Evolutionary conservation across 768 basidiomycete genomes (phyloP), one percentile per base, ranked within the genome.

Genomic region (Boletus pseudopeckii): DNA sequence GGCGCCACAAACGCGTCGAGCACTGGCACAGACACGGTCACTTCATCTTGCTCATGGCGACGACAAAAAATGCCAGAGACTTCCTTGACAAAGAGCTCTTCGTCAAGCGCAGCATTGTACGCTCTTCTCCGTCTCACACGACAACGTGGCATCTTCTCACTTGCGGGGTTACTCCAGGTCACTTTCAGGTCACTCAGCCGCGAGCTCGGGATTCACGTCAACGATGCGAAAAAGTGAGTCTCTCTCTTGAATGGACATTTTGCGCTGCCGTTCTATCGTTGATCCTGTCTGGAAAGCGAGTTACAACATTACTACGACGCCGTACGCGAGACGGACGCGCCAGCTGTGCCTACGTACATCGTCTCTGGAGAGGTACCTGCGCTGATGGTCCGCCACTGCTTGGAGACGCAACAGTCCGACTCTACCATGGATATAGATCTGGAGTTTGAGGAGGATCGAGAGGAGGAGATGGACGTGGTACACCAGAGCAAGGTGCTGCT

Each of bases 111-210:
- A 75, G 65, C 54, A 69, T 79, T 30, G 79, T 80, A 61, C 17
- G 75, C 56, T 30, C 37, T n/a, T 32, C 56, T 20, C 15, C 11
- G 11, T 38, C 22, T 20, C 11, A 20, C 5, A 28, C 1, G 30
- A 34, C 32, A 33, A 30, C 18, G 30, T 22, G 22, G 9, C 43
- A 53, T 9, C 55, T 39, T 30, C 51, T 48, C 49, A 46, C 28
- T 45, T 3, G 33, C 9, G 14, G 2, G 26, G 44, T 37, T 36
- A 46, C 30, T 43, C 33, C 54, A 92, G 90, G 87, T 92, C 53
- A 92, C 90, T 5, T 92, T 82, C 68, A 80, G 90, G 36, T 84
- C 81, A 5, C 75, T 92, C 45, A 91, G 90, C 61, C 80, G 88
- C 57, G 81, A 80, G 38, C 76, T 89, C 41, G 75, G 76, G 0